Percentiles rank a stretch among this genome's conserved stretches.
phyloP scores from a whole-genome alignment of 768 basidiomycete species.

The Xanthoconium purpureum region DNA sequence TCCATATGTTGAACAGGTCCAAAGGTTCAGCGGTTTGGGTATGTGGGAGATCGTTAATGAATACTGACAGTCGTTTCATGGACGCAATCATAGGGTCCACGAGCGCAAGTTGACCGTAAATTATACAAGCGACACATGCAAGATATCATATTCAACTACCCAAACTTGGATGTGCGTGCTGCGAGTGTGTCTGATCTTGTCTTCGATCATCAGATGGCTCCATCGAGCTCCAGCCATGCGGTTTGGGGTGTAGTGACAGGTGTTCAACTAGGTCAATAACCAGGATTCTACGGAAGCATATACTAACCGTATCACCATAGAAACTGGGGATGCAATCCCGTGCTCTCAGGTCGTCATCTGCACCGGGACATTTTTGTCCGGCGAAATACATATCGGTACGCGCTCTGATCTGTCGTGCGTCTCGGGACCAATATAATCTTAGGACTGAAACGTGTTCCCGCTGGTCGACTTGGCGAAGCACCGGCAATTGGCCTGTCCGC shows the following conservation, averaged over 20 bases:
- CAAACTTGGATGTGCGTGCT: slow-evolving; percentile 64
- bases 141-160: slow-evolving; percentile 56
- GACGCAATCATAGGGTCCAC: slow-evolving; percentile 59
- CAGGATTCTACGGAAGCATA: not conserved
- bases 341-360: slow-evolving; percentile 86
- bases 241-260: slow-evolving; percentile 58
- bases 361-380: slow-evolving; percentile 88
- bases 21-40: slow-evolving; percentile 92
- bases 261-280: slow-evolving; percentile 58
- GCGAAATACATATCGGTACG: slow-evolving; percentile 86
- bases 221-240: slow-evolving; percentile 19
- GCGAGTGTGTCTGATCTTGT: slow-evolving; percentile 80
- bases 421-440: not conserved
- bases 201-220: slow-evolving; percentile 45
- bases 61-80: not conserved
- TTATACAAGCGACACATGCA: slow-evolving; percentile 86
- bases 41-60: slow-evolving; percentile 22
- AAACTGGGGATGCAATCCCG: slow-evolving; percentile 67
- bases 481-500: slow-evolving; percentile 73
- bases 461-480: slow-evolving; percentile 70
- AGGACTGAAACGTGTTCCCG: slow-evolving; percentile 74
- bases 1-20: slow-evolving; percentile 79
- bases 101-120: slow-evolving; percentile 85
- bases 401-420: not conserved
- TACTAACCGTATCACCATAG: slow-evolving; percentile 35